Evolutionary conservation across 495 filamentous ascomycete genomes (phyloP), one percentile per base, ranked within the genome.

Genomic region (Penicillium manginii): DNA sequence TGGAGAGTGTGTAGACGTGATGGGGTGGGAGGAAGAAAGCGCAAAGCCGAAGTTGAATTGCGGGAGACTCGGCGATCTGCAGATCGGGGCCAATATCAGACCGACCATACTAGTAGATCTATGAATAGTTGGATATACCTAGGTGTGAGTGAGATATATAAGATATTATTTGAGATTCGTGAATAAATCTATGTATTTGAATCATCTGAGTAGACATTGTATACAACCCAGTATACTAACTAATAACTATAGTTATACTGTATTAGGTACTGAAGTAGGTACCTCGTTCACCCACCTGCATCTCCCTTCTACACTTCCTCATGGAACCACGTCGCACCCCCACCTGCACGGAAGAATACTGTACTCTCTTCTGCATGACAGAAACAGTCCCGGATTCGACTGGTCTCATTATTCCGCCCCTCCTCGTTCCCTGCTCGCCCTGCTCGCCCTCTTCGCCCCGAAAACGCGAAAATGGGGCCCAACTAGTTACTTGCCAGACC

Each of bases 401-500:
- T 35, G 50, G 37, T 60, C 61, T 61, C 59, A 10, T 26, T 26
- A 19, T 47, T n/a, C 18, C 14, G 6, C 8, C 21, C 45, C 19
- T 18, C 21, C 6, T n/a, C n/a, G n/a, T n/a, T n/a, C n/a, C n/a
- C n/a, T n/a, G n/a, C 17, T 43, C n/a, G 40, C 26, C 6, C 26
- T 29, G 6, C 9, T 29, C 26, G 40, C n/a, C 40, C 39, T 15
- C 12, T 14, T 42, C 39, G 2, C 14, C 39, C n/a, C 26, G 35
- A 37, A 37, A 37, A 37, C 4, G 35, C 33, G 39, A 48, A 49
- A 45, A 53, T 49, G 59, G 59, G 50, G 50, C 48, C n/a, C 11
- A 15, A 37, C 35, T n/a, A 10, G 9, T 14, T 4, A 10, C 35
- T 14, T 4, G 54, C 60, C 57, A 62, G 67, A 70, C 67, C 67